Base-by-base conservation (phyloP, 177 flowering plant species). In the Vitis hybrid region DNA sequence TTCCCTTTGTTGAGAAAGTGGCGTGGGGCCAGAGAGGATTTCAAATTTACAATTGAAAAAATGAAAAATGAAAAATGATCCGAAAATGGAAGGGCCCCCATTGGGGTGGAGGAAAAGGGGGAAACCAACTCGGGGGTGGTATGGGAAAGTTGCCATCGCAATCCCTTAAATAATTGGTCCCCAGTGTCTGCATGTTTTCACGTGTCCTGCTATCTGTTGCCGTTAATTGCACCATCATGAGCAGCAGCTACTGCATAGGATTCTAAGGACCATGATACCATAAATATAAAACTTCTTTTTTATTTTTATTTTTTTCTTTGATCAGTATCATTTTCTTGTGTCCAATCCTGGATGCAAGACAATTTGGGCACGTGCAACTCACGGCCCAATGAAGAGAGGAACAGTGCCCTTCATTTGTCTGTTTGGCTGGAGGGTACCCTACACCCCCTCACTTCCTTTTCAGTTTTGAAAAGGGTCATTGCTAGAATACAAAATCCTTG, bases 151-250 rank as follows among this genome's bases (percentile, higher is more conserved):
- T 29, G 31, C 31, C 31, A 29, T 29, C 31, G 31, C 31, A 29
- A 29, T 29, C 31, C 50, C 64, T 33, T 75, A 76, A 79, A 80
- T 67, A 78, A 75, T 75, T 73, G 84, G 84, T 73, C 79, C 70
- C 84, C 83, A 78, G 55, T 60, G 20, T 71, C 79, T 82, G 81
- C 82, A 81, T 79, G 78, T 65, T 64, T 75, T 82, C 85, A 82
- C 85, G 85, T 82, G 85, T 77, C 80, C 76, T 81, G 84, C 78
- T 75, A 64, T 71, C 74, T 53, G 6, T 59, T 64, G 79, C 75
- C 76, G 69, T 75, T 76, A 66, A 75, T 76, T 81, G 48, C 84
- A 76, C 75, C 81, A 76, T 77, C 83, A 74, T 71, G 57, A 70
- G 62, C 80, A 62, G 61, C 75, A 68, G 64, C 78, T 51, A 51